These are phyloP conservation scores for Xylaria palmicola DNA, from an alignment of 495 filamentous ascomycete genomes.

Conservation along the genomic window DNA sequence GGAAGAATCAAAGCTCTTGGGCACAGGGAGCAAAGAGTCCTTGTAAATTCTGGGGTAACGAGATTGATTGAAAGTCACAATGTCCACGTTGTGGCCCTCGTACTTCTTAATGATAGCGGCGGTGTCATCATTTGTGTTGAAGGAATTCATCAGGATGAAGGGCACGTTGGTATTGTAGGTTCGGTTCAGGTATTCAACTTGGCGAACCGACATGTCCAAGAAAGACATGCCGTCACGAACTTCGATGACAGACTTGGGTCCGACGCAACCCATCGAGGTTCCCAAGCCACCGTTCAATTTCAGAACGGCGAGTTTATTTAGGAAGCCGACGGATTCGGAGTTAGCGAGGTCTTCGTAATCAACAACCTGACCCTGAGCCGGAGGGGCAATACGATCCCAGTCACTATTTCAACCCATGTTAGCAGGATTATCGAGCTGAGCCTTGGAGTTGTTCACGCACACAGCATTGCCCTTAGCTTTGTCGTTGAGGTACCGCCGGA, in stretches of 20 bases:
- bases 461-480: constrained; percentile 95
- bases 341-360: constrained; percentile 85
- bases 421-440: constrained; percentile 17
- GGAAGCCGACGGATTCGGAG: constrained; percentile 83
- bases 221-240: constrained; percentile 99
- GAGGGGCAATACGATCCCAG: constrained; percentile 94
- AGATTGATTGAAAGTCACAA: constrained; percentile 99
- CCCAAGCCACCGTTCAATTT: constrained; percentile 99
- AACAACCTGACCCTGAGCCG: constrained; percentile 86
- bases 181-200: constrained; percentile 99
- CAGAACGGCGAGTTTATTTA: constrained; percentile 96
- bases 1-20: constrained; percentile 81
- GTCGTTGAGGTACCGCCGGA: constrained; percentile 96
- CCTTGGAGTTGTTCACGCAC: constrained; percentile 39
- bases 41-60: constrained; percentile 95
- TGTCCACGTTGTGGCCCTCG: constrained; percentile 99
- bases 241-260: constrained; percentile 99
- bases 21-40: constrained; percentile 94
- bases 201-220: constrained; percentile 96
- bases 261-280: constrained; percentile 99
- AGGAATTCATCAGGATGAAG: constrained; percentile 99
- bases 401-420: constrained; percentile 50
- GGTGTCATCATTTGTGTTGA: constrained; percentile 99
- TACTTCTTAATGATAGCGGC: constrained; percentile 99
- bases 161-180: constrained; percentile 96